Conservation (phyloP, 768 basidiomycete genomes). For the Psilocybe azurescens region DNA sequence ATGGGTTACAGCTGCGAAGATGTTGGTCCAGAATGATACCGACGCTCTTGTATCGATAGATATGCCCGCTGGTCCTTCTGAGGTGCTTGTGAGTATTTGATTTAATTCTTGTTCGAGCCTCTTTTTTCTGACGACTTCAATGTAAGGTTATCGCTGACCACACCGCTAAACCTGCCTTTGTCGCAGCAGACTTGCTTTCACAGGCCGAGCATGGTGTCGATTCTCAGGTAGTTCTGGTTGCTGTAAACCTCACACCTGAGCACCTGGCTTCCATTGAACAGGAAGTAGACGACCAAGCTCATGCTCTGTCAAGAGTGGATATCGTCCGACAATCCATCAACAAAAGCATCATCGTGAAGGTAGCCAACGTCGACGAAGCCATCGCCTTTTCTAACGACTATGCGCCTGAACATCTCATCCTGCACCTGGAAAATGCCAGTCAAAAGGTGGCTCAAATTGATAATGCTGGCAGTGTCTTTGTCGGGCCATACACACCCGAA, state of each 20-base stretch:
- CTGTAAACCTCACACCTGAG: conserved; percentile 67
- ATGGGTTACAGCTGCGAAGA: conserved; percentile 99
- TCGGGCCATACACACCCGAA: conserved; percentile 94
- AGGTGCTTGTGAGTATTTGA: conserved; percentile 80
- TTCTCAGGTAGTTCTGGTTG: conserved; percentile 95
- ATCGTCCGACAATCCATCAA: conserved; percentile 89
- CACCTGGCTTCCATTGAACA: conserved; percentile 77
- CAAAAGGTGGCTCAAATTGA: conserved; percentile 68
- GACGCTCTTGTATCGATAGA: conserved; percentile 96
- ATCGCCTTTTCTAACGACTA: conserved; percentile 95
- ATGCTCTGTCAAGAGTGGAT: conserved; percentile 83
- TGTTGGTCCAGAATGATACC: conserved; percentile 98
- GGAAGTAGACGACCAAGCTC: conserved; percentile 88
- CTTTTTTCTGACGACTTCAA: conserved; percentile 3
- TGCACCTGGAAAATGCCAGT: conserved; percentile 82
- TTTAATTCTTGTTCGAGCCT: not conserved
- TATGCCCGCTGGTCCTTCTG: conserved; percentile 98
- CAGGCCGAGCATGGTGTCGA: conserved; percentile 99
- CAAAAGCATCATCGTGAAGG: conserved; percentile 89
- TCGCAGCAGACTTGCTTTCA: conserved; percentile 95
- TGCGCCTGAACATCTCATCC: conserved; percentile 96
- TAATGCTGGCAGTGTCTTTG: conserved; percentile 97
- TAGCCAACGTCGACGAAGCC: conserved; percentile 71
- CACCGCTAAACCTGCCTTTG: conserved; percentile 85
- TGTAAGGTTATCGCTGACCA: conserved; percentile 90